Evolutionary conservation across 2,329 filamentous ascomycete genomes (phyloP).

Genomic region (Blumeriella jaapii): DNA sequence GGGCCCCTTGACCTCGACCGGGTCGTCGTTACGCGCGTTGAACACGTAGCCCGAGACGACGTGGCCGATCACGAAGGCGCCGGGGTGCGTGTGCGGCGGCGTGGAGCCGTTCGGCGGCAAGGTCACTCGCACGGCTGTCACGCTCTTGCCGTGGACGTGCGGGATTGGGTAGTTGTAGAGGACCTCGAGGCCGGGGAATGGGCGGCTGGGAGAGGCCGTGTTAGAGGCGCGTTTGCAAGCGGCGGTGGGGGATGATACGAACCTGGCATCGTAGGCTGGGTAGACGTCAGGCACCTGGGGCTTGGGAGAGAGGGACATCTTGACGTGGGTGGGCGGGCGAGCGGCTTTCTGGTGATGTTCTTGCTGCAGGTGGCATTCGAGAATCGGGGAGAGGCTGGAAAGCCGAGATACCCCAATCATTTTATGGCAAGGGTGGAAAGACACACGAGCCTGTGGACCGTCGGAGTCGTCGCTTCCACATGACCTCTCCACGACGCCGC

Average conservation of each 20-base stretch:
- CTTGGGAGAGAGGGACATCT: too few relatives aligned
- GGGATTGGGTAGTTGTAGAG: constrained; percentile 26
- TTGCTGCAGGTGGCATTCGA: too few relatives aligned
- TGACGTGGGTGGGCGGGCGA: too few relatives aligned
- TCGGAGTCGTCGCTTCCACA: too few relatives aligned
- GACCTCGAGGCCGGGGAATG: constrained; percentile 3
- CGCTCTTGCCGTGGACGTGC: constrained; percentile 28
- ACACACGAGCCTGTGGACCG: too few relatives aligned
- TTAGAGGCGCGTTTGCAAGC: background rate
- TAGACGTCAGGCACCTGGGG: too few relatives aligned
- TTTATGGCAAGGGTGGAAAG: too few relatives aligned
- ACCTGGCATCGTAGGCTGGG: constrained; percentile 9
- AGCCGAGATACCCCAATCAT: too few relatives aligned
- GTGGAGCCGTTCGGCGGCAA: constrained; percentile 31
- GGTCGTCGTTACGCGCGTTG: constrained; percentile 37
- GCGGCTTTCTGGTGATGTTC: too few relatives aligned
- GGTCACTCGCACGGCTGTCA: constrained; percentile 26
- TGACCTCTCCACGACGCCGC: too few relatives aligned
- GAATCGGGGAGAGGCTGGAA: too few relatives aligned
- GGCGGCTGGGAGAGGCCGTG: constrained; percentile 8
- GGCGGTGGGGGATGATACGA: too few relatives aligned
- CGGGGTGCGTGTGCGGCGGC: constrained; percentile 36
- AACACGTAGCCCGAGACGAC: constrained; percentile 31
- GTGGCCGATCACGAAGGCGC: constrained; percentile 31
- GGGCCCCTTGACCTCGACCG: constrained; percentile 24